phyloP scores from a whole-genome alignment of 352 stramenopile species.

The Globisporangium acanthophoron region DNA sequence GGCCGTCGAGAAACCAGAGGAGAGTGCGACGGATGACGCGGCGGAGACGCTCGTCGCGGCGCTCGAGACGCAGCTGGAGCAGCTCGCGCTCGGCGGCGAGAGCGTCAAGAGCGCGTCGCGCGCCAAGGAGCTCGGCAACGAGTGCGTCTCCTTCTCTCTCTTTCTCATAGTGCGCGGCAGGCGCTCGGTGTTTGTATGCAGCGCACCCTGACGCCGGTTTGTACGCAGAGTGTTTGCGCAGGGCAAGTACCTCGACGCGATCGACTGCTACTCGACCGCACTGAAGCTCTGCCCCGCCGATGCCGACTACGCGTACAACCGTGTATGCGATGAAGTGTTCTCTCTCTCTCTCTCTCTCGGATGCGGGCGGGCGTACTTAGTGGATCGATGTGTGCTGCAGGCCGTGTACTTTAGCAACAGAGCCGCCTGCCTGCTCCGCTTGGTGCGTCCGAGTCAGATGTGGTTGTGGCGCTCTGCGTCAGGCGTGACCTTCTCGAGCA shows the following conservation, averaged over 20 bases:
- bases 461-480: too few relatives aligned
- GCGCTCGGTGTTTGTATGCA: background rate
- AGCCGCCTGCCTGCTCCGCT: constrained; percentile 63
- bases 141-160: constrained; percentile 29
- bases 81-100: constrained; percentile 42
- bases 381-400: constrained; percentile 18
- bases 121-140: constrained; percentile 83
- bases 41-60: constrained; percentile 65
- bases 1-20: constrained; percentile 9
- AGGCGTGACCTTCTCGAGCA: background rate
- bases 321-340: constrained; percentile 21
- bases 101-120: constrained; percentile 62
- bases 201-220: background rate
- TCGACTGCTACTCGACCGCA: constrained; percentile 83
- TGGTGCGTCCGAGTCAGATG: constrained; percentile 21
- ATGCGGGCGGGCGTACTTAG: background rate
- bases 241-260: constrained; percentile 67
- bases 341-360: background rate
- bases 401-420: constrained; percentile 87
- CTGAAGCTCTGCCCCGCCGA: constrained; percentile 73
- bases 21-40: constrained; percentile 11
- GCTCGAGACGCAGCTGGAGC: constrained; percentile 58
- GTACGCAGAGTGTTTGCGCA: constrained; percentile 54
- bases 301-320: constrained; percentile 76
- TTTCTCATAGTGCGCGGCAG: background rate